These are phyloP conservation scores for Apiospora rasikravindrae DNA, from an alignment of 2,329 filamentous ascomycete genomes.

Conservation along the genomic window DNA sequence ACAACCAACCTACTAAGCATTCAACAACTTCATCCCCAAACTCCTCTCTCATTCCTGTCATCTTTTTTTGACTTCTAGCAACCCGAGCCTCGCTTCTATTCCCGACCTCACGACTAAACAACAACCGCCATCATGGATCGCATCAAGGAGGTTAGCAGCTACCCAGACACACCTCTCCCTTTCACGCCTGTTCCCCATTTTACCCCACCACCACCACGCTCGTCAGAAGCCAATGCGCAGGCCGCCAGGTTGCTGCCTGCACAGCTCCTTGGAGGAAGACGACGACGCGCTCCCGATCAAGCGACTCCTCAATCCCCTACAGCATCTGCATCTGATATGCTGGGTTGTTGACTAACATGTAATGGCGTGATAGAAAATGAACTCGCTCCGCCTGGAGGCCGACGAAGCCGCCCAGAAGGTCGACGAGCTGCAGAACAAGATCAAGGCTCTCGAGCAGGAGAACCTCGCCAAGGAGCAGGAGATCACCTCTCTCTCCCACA, in stretches of 20 bases:
- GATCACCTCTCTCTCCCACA: slow-evolving; percentile 94
- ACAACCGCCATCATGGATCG: slow-evolving; percentile 71
- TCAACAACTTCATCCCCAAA: slow-evolving; percentile 33
- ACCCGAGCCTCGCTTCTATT: slow-evolving; percentile 36
- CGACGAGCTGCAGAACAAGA: slow-evolving; percentile 84
- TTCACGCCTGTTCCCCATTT: slow-evolving; percentile 28
- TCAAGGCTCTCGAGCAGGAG: slow-evolving; percentile 93
- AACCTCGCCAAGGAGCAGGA: slow-evolving; percentile 97
- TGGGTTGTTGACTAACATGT: slow-evolving; percentile 18
- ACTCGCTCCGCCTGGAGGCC: slow-evolving; percentile 89
- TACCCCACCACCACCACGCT: slow-evolving; percentile 39
- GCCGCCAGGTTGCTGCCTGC: slow-evolving; percentile 8
- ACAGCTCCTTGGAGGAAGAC: neutral
- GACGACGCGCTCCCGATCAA: slow-evolving; percentile 1
- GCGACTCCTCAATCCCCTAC: neutral
- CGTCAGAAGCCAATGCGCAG: slow-evolving; percentile 28
- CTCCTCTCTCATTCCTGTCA: slow-evolving; percentile 31
- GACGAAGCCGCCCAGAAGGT: slow-evolving; percentile 82
- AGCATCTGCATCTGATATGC: neutral
- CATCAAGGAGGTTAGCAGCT: slow-evolving; percentile 78
- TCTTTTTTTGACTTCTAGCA: slow-evolving; percentile 24
- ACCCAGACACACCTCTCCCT: slow-evolving; percentile 26
- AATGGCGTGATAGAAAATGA: slow-evolving; percentile 75
- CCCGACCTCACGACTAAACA: slow-evolving; percentile 29
- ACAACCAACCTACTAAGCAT: slow-evolving; percentile 20